Evolutionary conservation across 2,329 filamentous ascomycete genomes (phyloP).

Genomic region (Pseudogymnoascus sp.): DNA sequence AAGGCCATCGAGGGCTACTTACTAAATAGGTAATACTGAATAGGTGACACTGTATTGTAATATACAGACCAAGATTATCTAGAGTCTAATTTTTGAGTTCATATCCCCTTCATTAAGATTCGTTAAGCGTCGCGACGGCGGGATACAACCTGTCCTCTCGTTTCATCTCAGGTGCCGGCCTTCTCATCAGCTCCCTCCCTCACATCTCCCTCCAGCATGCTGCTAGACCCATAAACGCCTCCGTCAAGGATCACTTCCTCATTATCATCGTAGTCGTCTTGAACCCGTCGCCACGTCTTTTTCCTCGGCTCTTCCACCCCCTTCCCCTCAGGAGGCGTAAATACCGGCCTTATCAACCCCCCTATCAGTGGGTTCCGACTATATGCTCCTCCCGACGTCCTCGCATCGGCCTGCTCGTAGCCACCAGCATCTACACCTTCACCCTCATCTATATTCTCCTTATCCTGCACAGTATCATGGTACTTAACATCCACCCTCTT

Average conservation of each 20-base stretch:
- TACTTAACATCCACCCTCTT: conserved; percentile 9
- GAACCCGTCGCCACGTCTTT: conserved; percentile 32
- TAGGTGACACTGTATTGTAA: background rate
- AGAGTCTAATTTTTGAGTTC: background rate
- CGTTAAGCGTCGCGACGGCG: background rate
- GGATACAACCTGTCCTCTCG: background rate
- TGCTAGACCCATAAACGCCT: conserved; percentile 23
- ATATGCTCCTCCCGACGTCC: conserved; percentile 24
- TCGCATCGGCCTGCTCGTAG: conserved; percentile 8
- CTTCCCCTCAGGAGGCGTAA: conserved; percentile 24
- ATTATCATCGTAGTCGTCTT: conserved; percentile 34
- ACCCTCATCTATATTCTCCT: conserved; percentile 15
- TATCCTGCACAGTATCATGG: background rate
- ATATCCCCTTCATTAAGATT: background rate
- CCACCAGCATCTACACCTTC: conserved; percentile 14
- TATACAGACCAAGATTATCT: background rate
- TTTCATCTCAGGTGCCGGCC: background rate
- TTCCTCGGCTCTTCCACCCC: conserved; percentile 18
- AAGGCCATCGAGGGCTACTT: background rate
- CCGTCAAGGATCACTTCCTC: conserved; percentile 33
- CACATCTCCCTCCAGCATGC: conserved; percentile 11
- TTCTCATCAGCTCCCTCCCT: conserved; percentile 17
- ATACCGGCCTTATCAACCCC: conserved; percentile 28
- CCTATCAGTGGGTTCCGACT: conserved; percentile 29
- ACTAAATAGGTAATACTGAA: background rate